phyloP scores from a whole-genome alignment of 768 basidiomycete species.

The Amylocystis lapponica region DNA sequence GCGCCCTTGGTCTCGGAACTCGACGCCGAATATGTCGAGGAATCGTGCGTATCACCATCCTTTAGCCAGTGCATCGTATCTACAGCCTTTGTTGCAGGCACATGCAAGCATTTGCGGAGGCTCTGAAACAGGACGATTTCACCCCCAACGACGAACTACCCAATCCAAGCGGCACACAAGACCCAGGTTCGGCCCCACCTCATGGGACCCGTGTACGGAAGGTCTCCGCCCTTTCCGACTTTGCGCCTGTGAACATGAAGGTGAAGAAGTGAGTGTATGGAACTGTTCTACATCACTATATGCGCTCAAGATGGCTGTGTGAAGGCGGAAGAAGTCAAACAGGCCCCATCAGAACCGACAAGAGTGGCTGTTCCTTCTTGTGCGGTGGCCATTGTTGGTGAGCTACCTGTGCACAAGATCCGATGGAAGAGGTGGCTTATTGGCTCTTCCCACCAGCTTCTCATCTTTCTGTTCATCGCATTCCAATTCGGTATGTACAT shows the following conservation, averaged over 20 bases:
- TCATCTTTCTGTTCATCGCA: conserved; percentile 81
- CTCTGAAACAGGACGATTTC: conserved; percentile 34
- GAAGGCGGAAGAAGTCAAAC: conserved; percentile 34
- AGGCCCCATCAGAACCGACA: conserved; percentile 39
- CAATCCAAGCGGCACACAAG: conserved; percentile 7
- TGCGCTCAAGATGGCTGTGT: not conserved
- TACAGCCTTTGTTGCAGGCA: conserved; percentile 34
- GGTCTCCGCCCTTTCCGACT: conserved; percentile 80
- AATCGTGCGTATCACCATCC: conserved; percentile 40
- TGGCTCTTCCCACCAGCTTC: conserved; percentile 47
- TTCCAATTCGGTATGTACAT: conserved; percentile 85
- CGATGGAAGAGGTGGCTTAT: not conserved
- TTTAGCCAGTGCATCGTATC: not conserved
- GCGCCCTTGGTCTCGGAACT: conserved; percentile 26
- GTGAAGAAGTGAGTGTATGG: conserved; percentile 56
- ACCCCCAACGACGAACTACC: conserved; percentile 6
- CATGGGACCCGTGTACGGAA: conserved; percentile 58
- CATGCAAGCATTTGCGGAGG: conserved; percentile 74
- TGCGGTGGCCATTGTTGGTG: conserved; percentile 87
- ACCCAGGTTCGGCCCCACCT: conserved; percentile 5
- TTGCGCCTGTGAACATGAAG: conserved; percentile 83
- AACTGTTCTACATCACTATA: not conserved
- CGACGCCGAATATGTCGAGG: conserved; percentile 58
- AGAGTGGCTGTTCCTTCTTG: conserved; percentile 71
- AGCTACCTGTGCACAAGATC: not conserved